A percentile compares a stretch with the other conserved stretches of the same genome.
Conservation (phyloP, 306 rosid genomes). For the Castanea crenata region DNA sequence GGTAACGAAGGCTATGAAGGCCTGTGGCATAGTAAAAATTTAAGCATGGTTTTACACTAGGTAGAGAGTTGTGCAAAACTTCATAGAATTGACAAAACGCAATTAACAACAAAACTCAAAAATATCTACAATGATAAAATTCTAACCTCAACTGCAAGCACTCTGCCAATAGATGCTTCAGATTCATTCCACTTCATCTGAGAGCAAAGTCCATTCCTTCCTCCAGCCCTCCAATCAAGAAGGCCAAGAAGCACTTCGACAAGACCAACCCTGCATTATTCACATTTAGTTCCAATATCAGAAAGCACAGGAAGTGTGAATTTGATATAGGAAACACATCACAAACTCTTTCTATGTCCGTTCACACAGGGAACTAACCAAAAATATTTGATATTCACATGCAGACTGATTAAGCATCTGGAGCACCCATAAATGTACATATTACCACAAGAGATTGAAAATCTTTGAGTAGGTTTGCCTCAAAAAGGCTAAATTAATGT, state of each 20-base stretch:
- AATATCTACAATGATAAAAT: not conserved
- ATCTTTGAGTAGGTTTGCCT: not conserved
- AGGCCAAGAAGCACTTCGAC: conserved; percentile 98
- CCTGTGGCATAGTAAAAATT: not conserved
- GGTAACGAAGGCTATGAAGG: not conserved
- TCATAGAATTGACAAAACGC: conserved; percentile 12
- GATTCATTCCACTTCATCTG: conserved; percentile 99
- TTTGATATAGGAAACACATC: not conserved
- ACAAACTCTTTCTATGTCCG: not conserved
- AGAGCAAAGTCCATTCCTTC: conserved; percentile 88
- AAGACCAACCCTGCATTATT: conserved; percentile 86
- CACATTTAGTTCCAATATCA: conserved; percentile 23
- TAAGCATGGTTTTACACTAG: not conserved
- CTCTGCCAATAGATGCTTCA: conserved; percentile 98
- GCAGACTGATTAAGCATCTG: too few relatives aligned
- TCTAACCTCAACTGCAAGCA: conserved; percentile 95
- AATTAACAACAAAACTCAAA: not conserved
- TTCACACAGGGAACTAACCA: too few relatives aligned
- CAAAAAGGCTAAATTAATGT: not conserved
- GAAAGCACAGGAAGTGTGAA: not conserved
- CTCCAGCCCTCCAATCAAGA: conserved; percentile 99
- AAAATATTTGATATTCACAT: too few relatives aligned
- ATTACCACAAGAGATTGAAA: not conserved
- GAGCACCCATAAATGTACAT: too few relatives aligned
- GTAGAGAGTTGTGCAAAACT: not conserved